These are phyloP conservation scores for Hypomyces perniciosus DNA, from an alignment of 2,329 filamentous ascomycete species.

Conservation along the genomic window DNA sequence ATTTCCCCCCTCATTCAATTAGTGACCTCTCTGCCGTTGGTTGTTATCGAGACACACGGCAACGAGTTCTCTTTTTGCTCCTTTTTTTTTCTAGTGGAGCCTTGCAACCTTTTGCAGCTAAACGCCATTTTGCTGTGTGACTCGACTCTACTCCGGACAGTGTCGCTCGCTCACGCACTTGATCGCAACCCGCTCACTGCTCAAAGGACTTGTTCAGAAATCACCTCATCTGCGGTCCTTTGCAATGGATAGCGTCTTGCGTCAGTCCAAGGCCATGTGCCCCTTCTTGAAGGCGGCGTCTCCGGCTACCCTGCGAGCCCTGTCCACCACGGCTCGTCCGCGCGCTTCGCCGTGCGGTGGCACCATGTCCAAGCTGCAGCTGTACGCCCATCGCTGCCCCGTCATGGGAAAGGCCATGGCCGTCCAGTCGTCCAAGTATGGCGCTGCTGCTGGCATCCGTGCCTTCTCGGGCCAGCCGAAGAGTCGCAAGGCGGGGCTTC, in stretches of 20 bases:
- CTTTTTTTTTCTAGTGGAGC: too few species aligned
- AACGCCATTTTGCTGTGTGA: too few species aligned
- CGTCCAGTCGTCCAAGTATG: constrained; percentile 63
- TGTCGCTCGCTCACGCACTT: too few species aligned
- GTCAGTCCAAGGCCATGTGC: constrained; percentile 94
- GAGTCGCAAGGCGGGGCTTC: constrained; percentile 65
- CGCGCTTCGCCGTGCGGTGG: constrained; percentile 72
- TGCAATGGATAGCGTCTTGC: constrained; percentile 86
- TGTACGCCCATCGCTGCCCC: constrained; percentile 89
- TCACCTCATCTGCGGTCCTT: not conserved
- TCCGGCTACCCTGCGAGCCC: constrained; percentile 80
- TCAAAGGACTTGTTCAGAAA: not conserved
- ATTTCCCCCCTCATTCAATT: too few species aligned
- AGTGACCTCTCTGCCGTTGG: too few species aligned
- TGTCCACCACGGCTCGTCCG: constrained; percentile 67
- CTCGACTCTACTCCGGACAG: too few species aligned
- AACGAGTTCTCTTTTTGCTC: too few species aligned
- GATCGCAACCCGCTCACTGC: too few species aligned
- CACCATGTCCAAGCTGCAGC: constrained; percentile 94
- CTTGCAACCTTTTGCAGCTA: too few species aligned
- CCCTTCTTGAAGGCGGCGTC: constrained; percentile 95
- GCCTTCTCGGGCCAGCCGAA: constrained; percentile 45
- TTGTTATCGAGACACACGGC: too few species aligned
- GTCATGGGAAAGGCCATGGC: constrained; percentile 98
- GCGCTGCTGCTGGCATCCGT: constrained; percentile 44